These are phyloP conservation scores for Backusella australiensis DNA, from an alignment of 192 early-diverging fungal genomes.

Conservation along the genomic window DNA sequence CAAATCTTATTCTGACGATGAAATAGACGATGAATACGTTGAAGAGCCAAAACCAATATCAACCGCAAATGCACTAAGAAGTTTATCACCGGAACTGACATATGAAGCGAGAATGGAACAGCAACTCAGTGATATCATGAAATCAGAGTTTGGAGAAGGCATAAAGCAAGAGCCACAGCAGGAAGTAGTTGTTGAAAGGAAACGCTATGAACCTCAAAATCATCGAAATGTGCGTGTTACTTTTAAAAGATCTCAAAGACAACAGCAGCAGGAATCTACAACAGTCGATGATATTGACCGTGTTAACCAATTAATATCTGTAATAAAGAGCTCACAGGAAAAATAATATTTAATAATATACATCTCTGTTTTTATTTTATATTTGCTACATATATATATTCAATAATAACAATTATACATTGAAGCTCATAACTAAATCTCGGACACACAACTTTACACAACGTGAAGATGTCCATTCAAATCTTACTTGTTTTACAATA, in stretches of 20 bases:
- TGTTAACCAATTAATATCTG: not conserved
- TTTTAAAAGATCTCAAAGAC: not conserved
- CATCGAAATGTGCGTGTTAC: not conserved
- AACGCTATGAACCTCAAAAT: not conserved
- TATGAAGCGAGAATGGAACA: not conserved
- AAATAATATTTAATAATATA: not conserved
- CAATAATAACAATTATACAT: conserved; percentile 37
- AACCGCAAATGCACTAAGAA: not conserved
- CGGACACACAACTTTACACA: conserved; percentile 47
- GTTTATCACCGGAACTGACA: not conserved
- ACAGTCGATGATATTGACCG: not conserved
- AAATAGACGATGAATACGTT: not conserved
- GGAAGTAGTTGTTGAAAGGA: not conserved
- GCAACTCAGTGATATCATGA: not conserved
- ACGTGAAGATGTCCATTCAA: conserved; percentile 50
- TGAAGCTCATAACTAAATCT: conserved; percentile 60
- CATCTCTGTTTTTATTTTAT: not conserved
- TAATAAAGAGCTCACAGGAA: not conserved
- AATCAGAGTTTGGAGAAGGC: not conserved
- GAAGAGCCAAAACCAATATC: not conserved
- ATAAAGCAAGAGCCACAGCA: not conserved
- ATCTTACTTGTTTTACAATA: conserved; percentile 35
- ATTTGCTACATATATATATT: not conserved
- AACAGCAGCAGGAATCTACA: not conserved
- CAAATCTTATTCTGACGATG: not conserved